Evolutionary conservation across 345 rosid species (phyloP).

Genomic region (Moricandia moricandioides): DNA sequence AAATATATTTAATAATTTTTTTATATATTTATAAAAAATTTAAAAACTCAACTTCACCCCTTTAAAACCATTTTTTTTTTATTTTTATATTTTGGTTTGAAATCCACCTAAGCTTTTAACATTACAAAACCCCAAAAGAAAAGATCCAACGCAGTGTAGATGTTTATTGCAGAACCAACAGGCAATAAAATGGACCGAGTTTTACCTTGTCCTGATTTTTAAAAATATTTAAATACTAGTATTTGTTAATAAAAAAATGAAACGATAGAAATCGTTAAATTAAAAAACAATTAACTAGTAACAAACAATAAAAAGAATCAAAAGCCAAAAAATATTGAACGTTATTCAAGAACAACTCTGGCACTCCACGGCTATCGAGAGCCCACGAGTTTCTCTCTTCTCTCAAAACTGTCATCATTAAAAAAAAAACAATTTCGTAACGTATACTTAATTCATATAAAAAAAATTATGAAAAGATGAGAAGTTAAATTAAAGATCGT

Average conservation of each 20-base stretch:
- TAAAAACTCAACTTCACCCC: no score
- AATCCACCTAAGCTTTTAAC: background rate
- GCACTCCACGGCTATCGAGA: slow-evolving; percentile 51
- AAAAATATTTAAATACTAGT: background rate
- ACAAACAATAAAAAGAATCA: background rate
- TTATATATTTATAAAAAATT: no score
- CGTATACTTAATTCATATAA: background rate
- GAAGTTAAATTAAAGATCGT: slow-evolving; percentile 25
- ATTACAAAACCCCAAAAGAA: background rate
- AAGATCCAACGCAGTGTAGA: background rate
- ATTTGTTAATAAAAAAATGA: background rate
- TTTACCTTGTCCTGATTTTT: slow-evolving; percentile 4
- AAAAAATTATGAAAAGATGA: slow-evolving; percentile 24
- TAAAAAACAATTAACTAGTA: background rate
- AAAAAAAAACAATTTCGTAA: background rate
- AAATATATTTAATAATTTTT: no score
- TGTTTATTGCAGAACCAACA: background rate
- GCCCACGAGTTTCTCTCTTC: slow-evolving; percentile 50
- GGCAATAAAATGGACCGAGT: background rate
- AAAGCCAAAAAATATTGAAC: slow-evolving; percentile 46
- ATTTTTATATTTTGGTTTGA: background rate
- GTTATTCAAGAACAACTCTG: slow-evolving; percentile 38
- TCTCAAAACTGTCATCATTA: slow-evolving; percentile 37
- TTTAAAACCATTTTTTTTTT: no score
- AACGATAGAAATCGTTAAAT: background rate